phyloP scores from a whole-genome alignment of 345 rosid species.

The Gossypium turneri region DNA sequence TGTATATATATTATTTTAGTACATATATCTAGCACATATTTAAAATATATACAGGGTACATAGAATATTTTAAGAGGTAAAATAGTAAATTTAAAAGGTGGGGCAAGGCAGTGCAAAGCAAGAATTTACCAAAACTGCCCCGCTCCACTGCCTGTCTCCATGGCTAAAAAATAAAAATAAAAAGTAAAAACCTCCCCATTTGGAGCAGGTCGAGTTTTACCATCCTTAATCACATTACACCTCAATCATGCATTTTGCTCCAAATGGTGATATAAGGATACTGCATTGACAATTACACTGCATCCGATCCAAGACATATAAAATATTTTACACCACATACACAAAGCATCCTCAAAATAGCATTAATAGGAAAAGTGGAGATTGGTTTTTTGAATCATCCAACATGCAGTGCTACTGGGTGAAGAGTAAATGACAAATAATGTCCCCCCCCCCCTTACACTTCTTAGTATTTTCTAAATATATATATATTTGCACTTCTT shows the following conservation, averaged over 20 bases:
- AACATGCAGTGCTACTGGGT: neutral
- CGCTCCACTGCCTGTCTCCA: neutral
- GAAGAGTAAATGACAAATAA: neutral
- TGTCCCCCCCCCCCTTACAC: neutral
- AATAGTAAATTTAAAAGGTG: neutral
- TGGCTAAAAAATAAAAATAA: neutral
- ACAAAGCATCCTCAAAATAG: neutral
- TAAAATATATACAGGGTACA: neutral
- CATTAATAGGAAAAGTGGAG: neutral
- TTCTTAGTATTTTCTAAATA: no score
- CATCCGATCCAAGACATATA: neutral
- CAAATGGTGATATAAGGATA: slow-evolving; percentile 7
- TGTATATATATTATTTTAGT: neutral
- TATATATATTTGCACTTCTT: neutral
- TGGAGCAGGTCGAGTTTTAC: neutral
- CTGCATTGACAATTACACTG: neutral
- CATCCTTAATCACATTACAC: neutral
- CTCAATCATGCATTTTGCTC: neutral
- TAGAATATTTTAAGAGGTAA: neutral
- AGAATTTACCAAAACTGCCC: neutral
- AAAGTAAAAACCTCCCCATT: neutral
- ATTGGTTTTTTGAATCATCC: neutral
- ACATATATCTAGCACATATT: neutral
- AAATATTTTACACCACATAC: neutral
- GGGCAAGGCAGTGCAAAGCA: neutral